phyloP scores from a whole-genome alignment of 2,329 filamentous ascomycete genomes.

The Blastomyces gilchristii region DNA sequence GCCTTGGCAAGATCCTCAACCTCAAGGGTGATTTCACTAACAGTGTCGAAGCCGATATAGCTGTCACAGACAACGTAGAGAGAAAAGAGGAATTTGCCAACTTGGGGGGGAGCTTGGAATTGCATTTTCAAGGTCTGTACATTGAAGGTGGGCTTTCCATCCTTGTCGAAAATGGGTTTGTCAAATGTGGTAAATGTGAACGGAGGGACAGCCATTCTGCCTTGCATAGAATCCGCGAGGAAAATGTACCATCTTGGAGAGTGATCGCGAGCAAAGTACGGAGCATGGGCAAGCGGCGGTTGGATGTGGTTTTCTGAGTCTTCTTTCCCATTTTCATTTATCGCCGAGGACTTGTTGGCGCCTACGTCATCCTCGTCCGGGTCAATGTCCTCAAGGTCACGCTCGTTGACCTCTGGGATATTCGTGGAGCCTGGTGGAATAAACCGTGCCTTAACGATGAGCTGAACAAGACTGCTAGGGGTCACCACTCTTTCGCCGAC shows the following conservation, averaged over 20 bases:
- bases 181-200: constrained; percentile 94
- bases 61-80: constrained; percentile 91
- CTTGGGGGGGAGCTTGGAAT: constrained; percentile 86
- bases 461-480: constrained; percentile 80
- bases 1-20: constrained; percentile 86
- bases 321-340: constrained; percentile 48
- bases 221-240: constrained; percentile 85
- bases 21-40: constrained; percentile 77
- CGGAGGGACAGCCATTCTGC: constrained; percentile 90
- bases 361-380: constrained; percentile 87
- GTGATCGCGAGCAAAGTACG: constrained; percentile 81
- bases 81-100: constrained; percentile 87
- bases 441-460: constrained; percentile 90
- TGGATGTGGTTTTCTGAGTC: constrained; percentile 48
- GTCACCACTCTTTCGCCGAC: constrained; percentile 88
- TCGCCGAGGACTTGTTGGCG: constrained; percentile 59
- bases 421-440: constrained; percentile 73
- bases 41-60: constrained; percentile 88
- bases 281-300: constrained; percentile 79
- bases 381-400: constrained; percentile 82
- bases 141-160: constrained; percentile 80
- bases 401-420: constrained; percentile 62
- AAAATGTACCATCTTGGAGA: constrained; percentile 91
- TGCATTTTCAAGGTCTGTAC: constrained; percentile 96
- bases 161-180: constrained; percentile 69